Evolutionary conservation across 805 yeast genomes (phyloP), one percentile per base, ranked within the genome.

Genomic region (Scheffersomyces ergatensis): DNA sequence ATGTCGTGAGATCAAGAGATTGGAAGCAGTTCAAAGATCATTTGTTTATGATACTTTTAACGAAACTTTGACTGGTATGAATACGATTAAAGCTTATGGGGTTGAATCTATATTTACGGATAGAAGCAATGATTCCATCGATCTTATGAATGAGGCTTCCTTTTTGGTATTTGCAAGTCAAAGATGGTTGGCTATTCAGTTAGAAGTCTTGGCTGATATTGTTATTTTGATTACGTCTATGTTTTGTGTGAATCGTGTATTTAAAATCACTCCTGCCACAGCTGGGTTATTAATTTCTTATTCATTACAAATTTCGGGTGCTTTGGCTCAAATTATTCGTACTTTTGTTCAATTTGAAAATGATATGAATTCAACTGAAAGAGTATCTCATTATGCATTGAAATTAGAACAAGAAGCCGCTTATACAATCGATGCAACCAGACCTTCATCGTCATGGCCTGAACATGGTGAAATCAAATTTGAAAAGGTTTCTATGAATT

Each of bases 301-400:
- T 47, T 72, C 82, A 16, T 62, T 81, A 43, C 72, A 70, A 43
- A 65, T 82, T 37, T 71, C 81, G 16, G 77, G 80, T 34, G 70
- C 80, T 40, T 64, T 85, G 59, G 74, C 84, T 5, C 63, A 77
- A 62, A 72, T 82, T 48, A 72, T 86, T 45, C 74, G 85, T 53
- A 72, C 85, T 20, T 62, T 78, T 54, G 85, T 92, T 1, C 81
- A 80, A 52, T 76, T 83, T 21, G 93, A 87, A 55, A 86, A 85
- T 58, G 83, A 83, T 52, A 72, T 86, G 82, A 85, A 83, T 50
- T 78, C 89, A 0, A 87, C 78, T 16, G 93, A 86, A 59, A 73
- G 95, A 60, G 60, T 86, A 29, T 67, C 77, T 40, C 78, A 81
- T 51, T 83, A 85, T 59, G 87, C 84, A 0, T 68, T 66, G 44